Conservation (phyloP, 2,329 filamentous ascomycete genomes). For the Blastomyces emzantsi region DNA sequence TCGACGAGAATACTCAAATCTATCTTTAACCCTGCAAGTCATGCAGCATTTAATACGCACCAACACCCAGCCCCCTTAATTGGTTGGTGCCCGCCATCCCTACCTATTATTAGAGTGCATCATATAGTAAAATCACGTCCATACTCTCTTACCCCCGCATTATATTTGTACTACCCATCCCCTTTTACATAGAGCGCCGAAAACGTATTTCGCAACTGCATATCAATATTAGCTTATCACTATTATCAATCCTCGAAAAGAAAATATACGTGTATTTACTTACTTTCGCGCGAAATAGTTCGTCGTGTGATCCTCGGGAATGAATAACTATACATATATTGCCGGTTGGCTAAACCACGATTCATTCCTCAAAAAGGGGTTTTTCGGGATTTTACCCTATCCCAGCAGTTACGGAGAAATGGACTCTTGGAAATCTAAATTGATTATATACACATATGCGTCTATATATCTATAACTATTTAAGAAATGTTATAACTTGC, state of each 20-base stretch:
- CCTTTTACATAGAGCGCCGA: neutral
- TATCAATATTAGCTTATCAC: neutral
- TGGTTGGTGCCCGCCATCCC: neutral
- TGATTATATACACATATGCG: neutral
- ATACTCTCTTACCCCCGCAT: neutral
- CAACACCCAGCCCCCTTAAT: neutral
- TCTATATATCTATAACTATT: neutral
- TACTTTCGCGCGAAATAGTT: neutral
- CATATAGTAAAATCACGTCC: neutral
- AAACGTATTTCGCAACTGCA: neutral
- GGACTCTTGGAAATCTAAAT: neutral
- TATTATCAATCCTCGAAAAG: neutral
- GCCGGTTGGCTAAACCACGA: neutral
- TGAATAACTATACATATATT: neutral
- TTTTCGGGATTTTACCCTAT: neutral
- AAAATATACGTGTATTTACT: neutral
- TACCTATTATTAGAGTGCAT: neutral
- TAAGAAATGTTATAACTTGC: conserved; percentile 11
- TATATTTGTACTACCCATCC: neutral
- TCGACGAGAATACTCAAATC: neutral
- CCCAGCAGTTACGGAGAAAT: neutral
- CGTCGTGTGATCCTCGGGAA: neutral
- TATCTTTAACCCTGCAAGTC: neutral
- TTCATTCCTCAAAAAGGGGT: neutral
- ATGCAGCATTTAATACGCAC: neutral